These are phyloP conservation scores for Gossypium rotundifolium DNA, from an alignment of 345 rosid species.

Conservation along the genomic window DNA sequence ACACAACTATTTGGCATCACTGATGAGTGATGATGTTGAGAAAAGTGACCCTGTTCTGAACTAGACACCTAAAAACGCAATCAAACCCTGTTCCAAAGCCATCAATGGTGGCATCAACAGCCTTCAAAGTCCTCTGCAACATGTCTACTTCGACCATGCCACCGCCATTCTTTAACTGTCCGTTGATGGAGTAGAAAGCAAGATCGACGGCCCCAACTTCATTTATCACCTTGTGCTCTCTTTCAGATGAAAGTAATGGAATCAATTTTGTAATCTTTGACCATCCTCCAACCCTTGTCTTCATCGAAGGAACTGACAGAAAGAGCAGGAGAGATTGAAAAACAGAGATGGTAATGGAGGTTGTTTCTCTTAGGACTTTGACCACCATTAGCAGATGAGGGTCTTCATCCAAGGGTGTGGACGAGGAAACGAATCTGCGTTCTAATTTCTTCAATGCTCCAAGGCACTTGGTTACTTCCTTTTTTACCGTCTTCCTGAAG, in stretches of 20 bases:
- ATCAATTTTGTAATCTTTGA: slow-evolving; percentile 34
- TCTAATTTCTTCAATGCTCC: slow-evolving; percentile 22
- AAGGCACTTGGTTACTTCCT: slow-evolving; percentile 14
- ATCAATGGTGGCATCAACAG: slow-evolving; percentile 26
- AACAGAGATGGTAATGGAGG: slow-evolving; percentile 8
- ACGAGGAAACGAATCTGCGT: neutral
- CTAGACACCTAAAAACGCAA: slow-evolving; percentile 37
- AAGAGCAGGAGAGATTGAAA: slow-evolving; percentile 21
- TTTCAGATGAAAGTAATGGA: slow-evolving; percentile 9
- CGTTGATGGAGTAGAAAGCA: slow-evolving; percentile 10
- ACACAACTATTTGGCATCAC: neutral
- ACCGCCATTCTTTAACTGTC: neutral
- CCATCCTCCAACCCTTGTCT: slow-evolving; percentile 20
- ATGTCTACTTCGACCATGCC: slow-evolving; percentile 10
- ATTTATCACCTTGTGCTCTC: slow-evolving; percentile 15
- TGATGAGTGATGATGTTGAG: slow-evolving; percentile 41
- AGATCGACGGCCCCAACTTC: slow-evolving; percentile 40
- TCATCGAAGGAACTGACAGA: slow-evolving; percentile 18
- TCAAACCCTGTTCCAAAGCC: slow-evolving; percentile 44
- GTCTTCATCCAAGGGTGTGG: slow-evolving; percentile 2
- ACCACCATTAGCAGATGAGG: slow-evolving; percentile 4
- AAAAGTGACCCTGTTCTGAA: slow-evolving; percentile 43
- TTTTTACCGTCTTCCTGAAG: slow-evolving; percentile 23
- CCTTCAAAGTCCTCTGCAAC: slow-evolving; percentile 26
- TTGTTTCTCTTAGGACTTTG: slow-evolving; percentile 22